Evolutionary conservation across 805 yeast genomes (phyloP), one percentile per base, ranked within the genome.

Genomic region (Pichia californica): DNA sequence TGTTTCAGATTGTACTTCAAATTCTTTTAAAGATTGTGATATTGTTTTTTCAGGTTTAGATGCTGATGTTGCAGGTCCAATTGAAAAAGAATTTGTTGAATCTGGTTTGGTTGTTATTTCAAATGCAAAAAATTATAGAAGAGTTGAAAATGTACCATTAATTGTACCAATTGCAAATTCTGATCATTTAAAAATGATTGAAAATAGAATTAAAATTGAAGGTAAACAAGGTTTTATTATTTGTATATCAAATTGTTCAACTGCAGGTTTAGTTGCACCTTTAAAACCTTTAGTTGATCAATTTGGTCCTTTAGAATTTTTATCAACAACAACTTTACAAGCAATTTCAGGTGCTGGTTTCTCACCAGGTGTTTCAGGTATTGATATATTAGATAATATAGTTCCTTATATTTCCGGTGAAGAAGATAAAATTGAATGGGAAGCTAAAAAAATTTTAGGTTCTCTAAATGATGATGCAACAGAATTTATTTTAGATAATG

Each of bases 311-410:
- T 77, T 93, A 47, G 89, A 86, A 46, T 74, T 81, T 20, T 75
- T 91, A 53, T 82, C 95, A 13, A 77, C 95, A 38, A 87, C 97
- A 43, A 93, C 99, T 14, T 67, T 93, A 64, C 99, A 93, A 66
- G 99, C 99, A 31, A 87, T 93, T 52, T 89, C 98, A 4, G 99
- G 99, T 55, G 99, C 95, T 19, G 99, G 99, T 3, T 93, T 86
- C 64, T 85, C 96, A 9, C 99, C 99, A 39, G 99, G 99, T 63
- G 95, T 89, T 44, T 80, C 96, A 19, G 93, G 95, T 52, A 89
- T 93, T 66, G 98, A 93, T 61, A 80, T 91, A 43, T 73, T 93
- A 56, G 99, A 93, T 68, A 93, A 93, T 68, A 76, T 93, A 53
- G 88, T 93, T 44, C 99, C 99, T 33, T 93, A 71, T 74, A 93